Conservation (phyloP, 163 green algal species). For the Chloroidium sp. region DNA sequence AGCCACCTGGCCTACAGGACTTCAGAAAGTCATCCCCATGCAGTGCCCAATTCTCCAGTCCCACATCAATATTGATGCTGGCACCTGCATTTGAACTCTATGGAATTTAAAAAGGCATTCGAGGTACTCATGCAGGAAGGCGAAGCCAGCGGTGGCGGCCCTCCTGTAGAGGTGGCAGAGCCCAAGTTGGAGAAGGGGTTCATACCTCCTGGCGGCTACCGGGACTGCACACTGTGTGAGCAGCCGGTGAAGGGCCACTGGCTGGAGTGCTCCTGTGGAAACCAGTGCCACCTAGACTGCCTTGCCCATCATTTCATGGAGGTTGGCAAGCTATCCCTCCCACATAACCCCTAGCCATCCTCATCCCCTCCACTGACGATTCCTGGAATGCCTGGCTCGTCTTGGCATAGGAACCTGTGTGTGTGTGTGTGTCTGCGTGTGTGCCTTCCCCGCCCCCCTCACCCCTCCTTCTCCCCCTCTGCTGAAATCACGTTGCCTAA, state of each 20-base stretch:
- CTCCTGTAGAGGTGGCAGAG: background rate
- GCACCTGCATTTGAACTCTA: no score
- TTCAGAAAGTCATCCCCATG: no score
- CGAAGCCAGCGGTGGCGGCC: background rate
- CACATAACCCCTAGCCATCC: background rate
- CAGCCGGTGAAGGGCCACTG: slow-evolving; percentile 23
- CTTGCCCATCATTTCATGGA: slow-evolving; percentile 30
- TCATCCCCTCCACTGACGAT: no score
- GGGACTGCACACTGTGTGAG: slow-evolving; percentile 29
- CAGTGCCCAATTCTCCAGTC: no score
- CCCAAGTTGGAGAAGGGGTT: background rate
- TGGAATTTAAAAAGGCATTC: no score
- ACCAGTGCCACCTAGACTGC: slow-evolving; percentile 33
- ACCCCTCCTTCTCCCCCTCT: background rate
- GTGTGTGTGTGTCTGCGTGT: no score
- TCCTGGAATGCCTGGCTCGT: no score
- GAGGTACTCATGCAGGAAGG: background rate
- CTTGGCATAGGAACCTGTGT: no score
- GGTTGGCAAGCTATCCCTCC: background rate
- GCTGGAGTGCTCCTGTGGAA: slow-evolving; percentile 17
- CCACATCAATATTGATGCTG: no score
- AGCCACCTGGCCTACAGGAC: no score
- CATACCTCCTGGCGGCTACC: slow-evolving; percentile 3
- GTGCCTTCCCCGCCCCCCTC: background rate
- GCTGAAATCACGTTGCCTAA: background rate